These are phyloP conservation scores for Fraxinus cuspidata DNA, from an alignment of 257 asterid genomes.

Conservation along the genomic window DNA sequence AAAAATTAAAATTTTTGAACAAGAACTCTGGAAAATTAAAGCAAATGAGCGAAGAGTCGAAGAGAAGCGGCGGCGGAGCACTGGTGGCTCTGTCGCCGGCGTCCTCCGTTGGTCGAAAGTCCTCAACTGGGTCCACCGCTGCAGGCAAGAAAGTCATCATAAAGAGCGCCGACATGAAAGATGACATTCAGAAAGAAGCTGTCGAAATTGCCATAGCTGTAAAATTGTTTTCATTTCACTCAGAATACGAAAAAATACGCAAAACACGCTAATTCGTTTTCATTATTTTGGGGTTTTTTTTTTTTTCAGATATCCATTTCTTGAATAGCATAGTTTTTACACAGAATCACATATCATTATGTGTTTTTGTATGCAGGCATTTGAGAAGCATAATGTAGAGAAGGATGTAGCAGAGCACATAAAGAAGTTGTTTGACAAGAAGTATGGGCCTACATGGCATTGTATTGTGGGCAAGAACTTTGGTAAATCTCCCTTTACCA, in stretches of 20 bases:
- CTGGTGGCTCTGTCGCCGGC: slow-evolving; percentile 43
- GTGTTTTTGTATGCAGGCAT: slow-evolving; percentile 54
- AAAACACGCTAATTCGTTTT: neutral
- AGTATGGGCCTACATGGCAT: slow-evolving; percentile 98
- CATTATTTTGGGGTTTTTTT: neutral
- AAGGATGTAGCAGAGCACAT: slow-evolving; percentile 96
- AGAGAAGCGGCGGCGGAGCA: slow-evolving; percentile 66
- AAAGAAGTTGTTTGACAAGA: slow-evolving; percentile 91
- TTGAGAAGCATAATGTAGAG: slow-evolving; percentile 84
- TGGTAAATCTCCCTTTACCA: slow-evolving; percentile 43
- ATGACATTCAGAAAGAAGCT: slow-evolving; percentile 92
- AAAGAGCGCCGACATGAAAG: slow-evolving; percentile 96
- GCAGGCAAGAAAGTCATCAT: slow-evolving; percentile 66
- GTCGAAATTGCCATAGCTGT: slow-evolving; percentile 86
- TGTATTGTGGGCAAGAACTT: slow-evolving; percentile 98
- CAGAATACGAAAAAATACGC: neutral
- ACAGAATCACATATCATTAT: neutral
- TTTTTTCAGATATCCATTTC: neutral
- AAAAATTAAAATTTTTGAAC: neutral
- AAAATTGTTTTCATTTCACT: slow-evolving; percentile 30
- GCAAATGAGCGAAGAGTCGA: slow-evolving; percentile 73
- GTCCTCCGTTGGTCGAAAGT: slow-evolving; percentile 58
- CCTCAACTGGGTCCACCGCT: slow-evolving; percentile 48
- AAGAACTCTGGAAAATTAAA: neutral
- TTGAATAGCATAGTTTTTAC: neutral